Base-by-base conservation (phyloP, 2,329 filamentous ascomycete genomes). In the Grosmannia serpens region DNA sequence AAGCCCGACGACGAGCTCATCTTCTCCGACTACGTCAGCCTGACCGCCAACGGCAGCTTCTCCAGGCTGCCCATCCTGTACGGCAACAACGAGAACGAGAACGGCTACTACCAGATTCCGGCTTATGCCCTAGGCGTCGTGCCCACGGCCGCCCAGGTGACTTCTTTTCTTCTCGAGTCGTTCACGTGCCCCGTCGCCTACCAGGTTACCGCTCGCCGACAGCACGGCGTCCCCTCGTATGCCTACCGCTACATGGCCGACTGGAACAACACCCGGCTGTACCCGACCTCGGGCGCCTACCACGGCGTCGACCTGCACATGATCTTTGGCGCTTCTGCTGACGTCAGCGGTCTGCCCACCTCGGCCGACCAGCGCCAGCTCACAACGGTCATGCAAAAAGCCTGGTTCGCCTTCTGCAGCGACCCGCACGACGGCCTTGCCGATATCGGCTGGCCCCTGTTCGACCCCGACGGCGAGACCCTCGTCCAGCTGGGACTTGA, bases 251-350 rank as follows among this genome's bases (percentile, higher is more conserved):
- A 77, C 63, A 70, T 75, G 55, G 77, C 71, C 24, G 75, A 79
- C 62, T 81, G 75, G 74, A 62, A 73, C 33, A 80, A 78, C 59
- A 73, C 74, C 1, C 68, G 74, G 0, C 66, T 80, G 27, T 77
- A 74, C 57, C 69, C 70, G 0, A 70, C 67, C 6, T 77, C 74
- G 47, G 75, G 75, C 4, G 75, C 76, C 0, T 81, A 79, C 61
- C 77, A 80, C 55, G 78, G 75, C 0, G 70, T 70, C 1, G 76
- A 78, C 35, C 56, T 78, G 56, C 71, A 75, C 59, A 77, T 78
- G 71, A 66, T 77, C 20, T 77, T 77, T 59, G 74, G 75, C 1
- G 72, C 68, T 2, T 71, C 71, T 0, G 67, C 58, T 3, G 68
- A 71, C 26, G 70, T 75, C 47, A 74, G 70, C 53, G 74, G 72